Percentiles rank a stretch among this genome's conserved stretches.
These are phyloP conservation scores for Cladosporium halotolerans DNA, from an alignment of 2,329 filamentous ascomycete genomes.

Conservation along the genomic window DNA sequence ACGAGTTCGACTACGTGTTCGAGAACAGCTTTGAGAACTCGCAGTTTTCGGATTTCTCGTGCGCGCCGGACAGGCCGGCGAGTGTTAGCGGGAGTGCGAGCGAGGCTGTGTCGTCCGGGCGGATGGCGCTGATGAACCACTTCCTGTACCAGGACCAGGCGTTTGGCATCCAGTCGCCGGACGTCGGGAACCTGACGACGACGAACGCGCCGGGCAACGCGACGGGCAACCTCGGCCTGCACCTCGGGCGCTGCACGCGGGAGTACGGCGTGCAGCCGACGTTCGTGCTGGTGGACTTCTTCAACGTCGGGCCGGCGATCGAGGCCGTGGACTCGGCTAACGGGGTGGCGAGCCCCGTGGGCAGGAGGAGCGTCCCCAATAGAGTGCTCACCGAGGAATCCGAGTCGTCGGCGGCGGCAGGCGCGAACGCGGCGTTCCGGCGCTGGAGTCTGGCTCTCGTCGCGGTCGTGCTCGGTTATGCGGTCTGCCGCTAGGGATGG, in stretches of 20 bases:
- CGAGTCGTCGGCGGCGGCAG: slow-evolving; percentile 1
- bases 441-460: slow-evolving; percentile 7
- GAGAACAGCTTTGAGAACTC: slow-evolving; percentile 32
- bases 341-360: slow-evolving; percentile 40
- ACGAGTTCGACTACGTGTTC: slow-evolving; percentile 37
- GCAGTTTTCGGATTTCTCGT: slow-evolving; percentile 36
- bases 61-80: slow-evolving; percentile 39
- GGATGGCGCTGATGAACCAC: slow-evolving; percentile 46
- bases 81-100: slow-evolving; percentile 27
- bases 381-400: slow-evolving; percentile 1
- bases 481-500: slow-evolving; percentile 6
- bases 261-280: slow-evolving; percentile 37
- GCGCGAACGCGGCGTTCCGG: slow-evolving; percentile 4
- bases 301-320: slow-evolving; percentile 46
- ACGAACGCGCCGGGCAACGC: slow-evolving; percentile 39
- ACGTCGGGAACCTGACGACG: slow-evolving; percentile 33
- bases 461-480: slow-evolving; percentile 6
- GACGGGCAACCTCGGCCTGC: slow-evolving; percentile 38
- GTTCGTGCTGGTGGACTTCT: slow-evolving; percentile 41
- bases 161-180: slow-evolving; percentile 33
- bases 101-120: slow-evolving; percentile 17
- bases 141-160: slow-evolving; percentile 37
- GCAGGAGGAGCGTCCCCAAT: slow-evolving; percentile 32
- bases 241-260: slow-evolving; percentile 34
- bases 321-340: slow-evolving; percentile 64